Evolutionary conservation across 352 stramenopile genomes (phyloP), one percentile per base, ranked within the genome.

Genomic region (Globisporangium nagaii): DNA sequence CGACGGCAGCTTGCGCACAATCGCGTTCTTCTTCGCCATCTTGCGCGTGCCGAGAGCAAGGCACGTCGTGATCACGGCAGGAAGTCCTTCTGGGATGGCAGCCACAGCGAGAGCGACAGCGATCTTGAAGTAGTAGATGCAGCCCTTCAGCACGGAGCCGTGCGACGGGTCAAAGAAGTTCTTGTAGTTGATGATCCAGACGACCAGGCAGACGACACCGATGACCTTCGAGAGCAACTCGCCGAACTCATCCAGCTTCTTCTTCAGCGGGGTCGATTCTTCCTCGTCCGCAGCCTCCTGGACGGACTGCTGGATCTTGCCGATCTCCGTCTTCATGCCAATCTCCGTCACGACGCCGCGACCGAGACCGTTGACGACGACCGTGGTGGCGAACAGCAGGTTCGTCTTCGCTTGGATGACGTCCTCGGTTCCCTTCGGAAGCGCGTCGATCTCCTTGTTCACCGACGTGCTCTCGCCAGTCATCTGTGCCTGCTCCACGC

Each of bases 121-220:
- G 30, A 99, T 98, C 74, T 99, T 99, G 53, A 98, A 98, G 84
- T 99, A 99, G 79, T 99, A 98, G 52, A 99, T 93, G 57, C 93
- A 97, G 19, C 96, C 96, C 74, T 98, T 97, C 58, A 98, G 79
- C 20, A 96, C 75, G 24, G 84, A 90, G 24, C 85, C 85, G 63
- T 95, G 76, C 24, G 83, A 81, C 4, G 84, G 86, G 60, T 94
- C 84, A 41, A 95, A 94, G 62, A 99, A 99, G 69, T 98, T 98
- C 61, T 97, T 97, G 70, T 98, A 98, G 58, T 96, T 98, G 62
- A 98, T 98, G 27, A 93, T 66, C 93, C 96, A 99, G 6, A 99
- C 96, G 6, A 94, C 79, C 20, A 98, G 70, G 72, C 97, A 99
- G 56, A 99, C 98, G 32, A 96, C 62, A n/a, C 90, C 93, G 66